These are phyloP conservation scores for Toxoplasma gondii DNA, from an alignment of 169 alveolate genomes.

Conservation along the genomic window DNA sequence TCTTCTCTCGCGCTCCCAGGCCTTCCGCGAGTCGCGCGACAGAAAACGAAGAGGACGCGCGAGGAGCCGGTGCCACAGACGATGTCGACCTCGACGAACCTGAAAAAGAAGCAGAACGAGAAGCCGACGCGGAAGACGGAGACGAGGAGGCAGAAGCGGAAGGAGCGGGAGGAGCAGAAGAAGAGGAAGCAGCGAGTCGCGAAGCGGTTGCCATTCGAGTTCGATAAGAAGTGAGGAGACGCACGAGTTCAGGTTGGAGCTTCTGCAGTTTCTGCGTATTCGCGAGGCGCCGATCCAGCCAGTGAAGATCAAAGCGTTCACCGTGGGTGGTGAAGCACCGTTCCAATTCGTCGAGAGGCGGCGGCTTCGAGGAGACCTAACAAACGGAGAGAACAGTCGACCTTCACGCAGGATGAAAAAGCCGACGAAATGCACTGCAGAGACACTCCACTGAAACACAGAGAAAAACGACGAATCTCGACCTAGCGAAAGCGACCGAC, in stretches of 20 bases:
- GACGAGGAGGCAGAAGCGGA: neutral
- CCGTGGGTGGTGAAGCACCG: slow-evolving; percentile 65
- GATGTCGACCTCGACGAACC: neutral
- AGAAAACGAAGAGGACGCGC: neutral
- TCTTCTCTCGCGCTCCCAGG: neutral
- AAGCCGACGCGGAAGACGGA: neutral
- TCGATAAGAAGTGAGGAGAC: slow-evolving; percentile 26
- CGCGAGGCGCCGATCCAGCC: slow-evolving; percentile 47
- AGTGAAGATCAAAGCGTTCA: slow-evolving; percentile 48
- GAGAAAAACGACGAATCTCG: neutral
- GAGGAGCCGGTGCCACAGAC: too few species aligned
- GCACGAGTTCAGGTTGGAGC: neutral
- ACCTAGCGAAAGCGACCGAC: neutral
- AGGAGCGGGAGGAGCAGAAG: neutral
- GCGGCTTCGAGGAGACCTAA: slow-evolving; percentile 36
- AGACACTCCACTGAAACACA: neutral
- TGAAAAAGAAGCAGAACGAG: neutral
- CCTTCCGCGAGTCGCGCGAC: neutral
- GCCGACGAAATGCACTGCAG: neutral
- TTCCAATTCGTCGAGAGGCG: slow-evolving; percentile 55
- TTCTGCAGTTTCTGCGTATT: slow-evolving; percentile 32
- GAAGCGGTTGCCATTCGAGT: neutral
- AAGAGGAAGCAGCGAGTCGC: neutral
- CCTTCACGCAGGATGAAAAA: neutral
- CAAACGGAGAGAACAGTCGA: neutral